Conservation (phyloP, 2,329 filamentous ascomycete genomes). For the Aspergillus ustus region DNA sequence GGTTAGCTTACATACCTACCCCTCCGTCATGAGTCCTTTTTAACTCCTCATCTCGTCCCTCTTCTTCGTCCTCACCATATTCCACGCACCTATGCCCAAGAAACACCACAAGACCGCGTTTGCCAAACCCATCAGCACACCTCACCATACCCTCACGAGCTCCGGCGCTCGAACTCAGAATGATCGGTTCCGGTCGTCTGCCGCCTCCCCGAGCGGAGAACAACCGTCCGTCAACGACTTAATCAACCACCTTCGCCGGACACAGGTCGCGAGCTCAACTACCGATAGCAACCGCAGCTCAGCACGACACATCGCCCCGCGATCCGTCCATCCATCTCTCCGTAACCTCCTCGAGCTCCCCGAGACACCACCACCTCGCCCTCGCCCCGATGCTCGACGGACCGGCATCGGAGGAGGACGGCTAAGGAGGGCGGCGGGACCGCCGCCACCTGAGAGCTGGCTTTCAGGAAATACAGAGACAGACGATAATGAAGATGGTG, state of each 20-base stretch:
- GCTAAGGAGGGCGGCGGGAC: conserved; percentile 47
- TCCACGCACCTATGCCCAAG: conserved; percentile 49
- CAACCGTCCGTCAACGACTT: conserved; percentile 52
- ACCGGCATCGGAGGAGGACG: conserved; percentile 38
- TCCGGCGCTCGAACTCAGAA: conserved; percentile 33
- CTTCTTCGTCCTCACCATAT: conserved; percentile 12
- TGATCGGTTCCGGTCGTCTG: conserved; percentile 30
- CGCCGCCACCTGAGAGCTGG: conserved; percentile 54
- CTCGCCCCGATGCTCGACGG: conserved; percentile 40
- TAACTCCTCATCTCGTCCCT: conserved; percentile 11
- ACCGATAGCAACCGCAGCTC: conserved; percentile 24
- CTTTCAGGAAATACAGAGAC: conserved; percentile 30
- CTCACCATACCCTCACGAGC: conserved; percentile 45
- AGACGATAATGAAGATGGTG: conserved; percentile 11
- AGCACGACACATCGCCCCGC: conserved; percentile 29
- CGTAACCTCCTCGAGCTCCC: conserved; percentile 51
- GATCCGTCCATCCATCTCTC: conserved; percentile 52
- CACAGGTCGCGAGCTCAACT: conserved; percentile 37
- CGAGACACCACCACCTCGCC: conserved; percentile 47
- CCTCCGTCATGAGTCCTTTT: conserved; percentile 10
- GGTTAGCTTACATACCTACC: neutral
- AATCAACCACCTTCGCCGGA: conserved; percentile 51
- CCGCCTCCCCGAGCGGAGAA: conserved; percentile 28
- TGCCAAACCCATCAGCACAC: conserved; percentile 46
- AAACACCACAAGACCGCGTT: conserved; percentile 47